A percentile compares a stretch with the other conserved stretches of the same genome.
Evolutionary conservation across 2,329 filamentous ascomycete species (phyloP).

Genomic region (Ascochyta pisi): DNA sequence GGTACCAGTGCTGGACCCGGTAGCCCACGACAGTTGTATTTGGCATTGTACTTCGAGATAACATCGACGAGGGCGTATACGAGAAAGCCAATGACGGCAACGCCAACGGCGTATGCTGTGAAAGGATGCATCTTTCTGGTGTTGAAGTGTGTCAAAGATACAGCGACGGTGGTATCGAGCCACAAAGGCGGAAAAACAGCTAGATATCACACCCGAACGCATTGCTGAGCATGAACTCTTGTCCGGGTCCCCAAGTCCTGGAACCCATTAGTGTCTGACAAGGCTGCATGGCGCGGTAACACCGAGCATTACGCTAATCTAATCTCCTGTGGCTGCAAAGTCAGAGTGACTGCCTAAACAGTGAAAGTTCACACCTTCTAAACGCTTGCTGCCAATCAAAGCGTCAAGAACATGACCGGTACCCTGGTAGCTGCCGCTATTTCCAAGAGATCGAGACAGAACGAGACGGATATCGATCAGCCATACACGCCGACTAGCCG

Average conservation of each 20-base stretch:
- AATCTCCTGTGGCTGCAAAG: not conserved
- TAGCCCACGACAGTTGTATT: slow-evolving; percentile 45
- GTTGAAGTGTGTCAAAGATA: not conserved
- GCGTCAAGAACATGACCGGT: not conserved
- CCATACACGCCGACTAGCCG: slow-evolving; percentile 13
- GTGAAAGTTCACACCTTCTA: not conserved
- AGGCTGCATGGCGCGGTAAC: slow-evolving; percentile 9
- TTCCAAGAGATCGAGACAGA: not conserved
- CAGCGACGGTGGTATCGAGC: slow-evolving; percentile 6
- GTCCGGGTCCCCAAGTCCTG: slow-evolving; percentile 33
- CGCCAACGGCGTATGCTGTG: slow-evolving; percentile 45
- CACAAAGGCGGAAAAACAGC: slow-evolving; percentile 10
- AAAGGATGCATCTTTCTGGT: slow-evolving; percentile 50
- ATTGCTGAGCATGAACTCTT: slow-evolving; percentile 13
- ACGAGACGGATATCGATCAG: not conserved
- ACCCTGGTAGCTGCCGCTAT: not conserved
- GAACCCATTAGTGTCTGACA: slow-evolving; percentile 19
- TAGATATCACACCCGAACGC: slow-evolving; percentile 26
- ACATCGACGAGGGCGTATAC: slow-evolving; percentile 45
- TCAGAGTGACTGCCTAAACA: slow-evolving; percentile 1
- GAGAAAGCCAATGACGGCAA: slow-evolving; percentile 50
- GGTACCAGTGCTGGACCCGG: slow-evolving; percentile 52
- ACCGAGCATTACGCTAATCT: not conserved
- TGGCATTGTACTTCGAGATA: slow-evolving; percentile 45
- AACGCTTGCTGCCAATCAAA: not conserved